Base-by-base conservation (phyloP, 139 green algal genomes). In the Micractinium conductrix region DNA sequence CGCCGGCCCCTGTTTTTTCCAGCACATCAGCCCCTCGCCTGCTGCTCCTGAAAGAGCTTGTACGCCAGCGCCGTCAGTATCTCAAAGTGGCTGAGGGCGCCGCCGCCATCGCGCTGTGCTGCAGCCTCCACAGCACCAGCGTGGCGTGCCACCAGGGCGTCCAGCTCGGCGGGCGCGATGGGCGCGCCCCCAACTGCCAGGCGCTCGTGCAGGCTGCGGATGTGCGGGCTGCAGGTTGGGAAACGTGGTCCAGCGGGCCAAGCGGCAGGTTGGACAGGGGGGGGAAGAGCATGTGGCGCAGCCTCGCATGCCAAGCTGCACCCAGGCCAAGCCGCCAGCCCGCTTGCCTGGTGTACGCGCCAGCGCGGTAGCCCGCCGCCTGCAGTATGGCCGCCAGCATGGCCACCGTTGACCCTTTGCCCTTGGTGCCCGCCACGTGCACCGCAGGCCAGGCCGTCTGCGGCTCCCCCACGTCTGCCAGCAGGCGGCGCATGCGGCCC, bases 381-480 rank as follows among this genome's bases (percentile, higher is more conserved):
- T 80, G 65, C n/a, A 98, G 82, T 21, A 95, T 91, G n/a, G 43
- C 48, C 2, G 89, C 76, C 21, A 98, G 82, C 70, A 98, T 80
- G 24, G 92, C 78, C 0, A 86, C 90, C 9, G 89, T 93, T 67
- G 94, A 97, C 26, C 96, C 96, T 78, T 98, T 98, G 84, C 95
- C 95, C 84, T 98, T 98, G 71, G 92, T 98, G 48, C 95, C 95
- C 7, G 93, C 95, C 14, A 98, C 86, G 78, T 98, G 95, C 8
- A 96, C 88, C 2, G 89, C 91, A 17, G 78, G 84, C 84, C 89
- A 85, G 2, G 42, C 44, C 10, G 73, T 16, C 26, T 98, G 92
- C 2, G 95, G 95, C 28, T 93, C 63, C 1, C 93, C 93, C 44
- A 98, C 80, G 26, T 72, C 81, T 1, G 42, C 69, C 35, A 97